Evolutionary conservation across 176 grass and related monocot genomes (phyloP).

Genomic region (Oryza glaberrima): DNA sequence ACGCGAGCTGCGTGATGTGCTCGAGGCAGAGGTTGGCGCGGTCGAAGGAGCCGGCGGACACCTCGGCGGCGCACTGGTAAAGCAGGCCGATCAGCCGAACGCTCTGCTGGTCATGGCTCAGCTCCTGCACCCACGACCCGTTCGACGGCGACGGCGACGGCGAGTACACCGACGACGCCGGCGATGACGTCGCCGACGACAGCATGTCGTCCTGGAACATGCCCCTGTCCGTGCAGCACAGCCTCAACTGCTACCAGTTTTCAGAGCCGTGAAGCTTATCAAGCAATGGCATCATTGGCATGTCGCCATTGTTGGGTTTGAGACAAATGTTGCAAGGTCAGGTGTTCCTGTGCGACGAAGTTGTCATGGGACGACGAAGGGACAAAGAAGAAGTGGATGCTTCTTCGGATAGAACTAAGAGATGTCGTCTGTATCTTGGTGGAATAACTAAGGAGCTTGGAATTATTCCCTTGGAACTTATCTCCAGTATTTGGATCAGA

Average conservation of each 20-base stretch:
- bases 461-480: constrained; percentile 54
- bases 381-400: constrained; percentile 14
- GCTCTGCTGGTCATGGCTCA: constrained; percentile 47
- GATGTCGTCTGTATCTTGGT: constrained; percentile 42
- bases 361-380: not conserved
- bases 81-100: constrained; percentile 46
- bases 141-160: constrained; percentile 46
- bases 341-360: constrained; percentile 33
- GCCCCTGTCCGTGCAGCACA: not conserved
- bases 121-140: constrained; percentile 40
- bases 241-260: not conserved
- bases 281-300: not conserved
- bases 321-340: constrained; percentile 42
- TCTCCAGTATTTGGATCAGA: constrained; percentile 27
- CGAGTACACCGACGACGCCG: constrained; percentile 54
- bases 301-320: not conserved
- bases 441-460: constrained; percentile 46
- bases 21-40: constrained; percentile 53
- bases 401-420: constrained; percentile 42
- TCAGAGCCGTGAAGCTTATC: not conserved
- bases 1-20: constrained; percentile 55
- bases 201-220: constrained; percentile 38
- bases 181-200: constrained; percentile 51
- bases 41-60: constrained; percentile 46
- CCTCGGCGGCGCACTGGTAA: constrained; percentile 53